Evolutionary conservation across 371 early-diverging fungal genomes (phyloP).

Genomic region (Mortierella sp.): DNA sequence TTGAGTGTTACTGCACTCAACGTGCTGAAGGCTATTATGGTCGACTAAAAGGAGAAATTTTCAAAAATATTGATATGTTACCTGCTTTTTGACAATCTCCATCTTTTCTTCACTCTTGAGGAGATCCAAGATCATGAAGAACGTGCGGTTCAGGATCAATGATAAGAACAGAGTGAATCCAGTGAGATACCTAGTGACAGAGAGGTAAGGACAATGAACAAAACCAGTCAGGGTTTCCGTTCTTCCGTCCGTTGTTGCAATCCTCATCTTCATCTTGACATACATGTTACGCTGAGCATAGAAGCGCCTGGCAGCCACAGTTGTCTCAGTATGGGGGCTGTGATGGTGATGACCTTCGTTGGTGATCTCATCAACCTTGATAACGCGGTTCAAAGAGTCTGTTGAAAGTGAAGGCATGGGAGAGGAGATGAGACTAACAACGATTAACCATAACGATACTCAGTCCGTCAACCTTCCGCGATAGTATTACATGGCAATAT

Average conservation of each 20-base stretch:
- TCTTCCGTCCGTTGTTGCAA: too few relatives aligned
- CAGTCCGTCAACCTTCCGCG: too few relatives aligned
- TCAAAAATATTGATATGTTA: conserved; percentile 11
- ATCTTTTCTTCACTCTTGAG: conserved; percentile 76
- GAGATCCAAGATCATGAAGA: conserved; percentile 76
- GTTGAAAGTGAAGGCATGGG: conserved; percentile 6
- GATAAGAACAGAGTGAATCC: conserved; percentile 91
- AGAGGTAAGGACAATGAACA: not conserved
- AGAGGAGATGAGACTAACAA: too few relatives aligned
- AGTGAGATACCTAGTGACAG: conserved; percentile 70
- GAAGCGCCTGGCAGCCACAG: conserved; percentile 78
- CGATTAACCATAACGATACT: too few relatives aligned
- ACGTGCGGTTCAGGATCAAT: conserved; percentile 83
- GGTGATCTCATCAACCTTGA: conserved; percentile 63
- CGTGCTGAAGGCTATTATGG: too few relatives aligned
- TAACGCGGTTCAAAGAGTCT: conserved; percentile 80
- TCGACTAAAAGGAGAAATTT: too few relatives aligned
- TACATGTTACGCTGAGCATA: conserved; percentile 93
- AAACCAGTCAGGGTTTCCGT: too few relatives aligned
- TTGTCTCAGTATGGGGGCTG: conserved; percentile 64
- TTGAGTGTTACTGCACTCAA: too few relatives aligned
- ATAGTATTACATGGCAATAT: too few relatives aligned
- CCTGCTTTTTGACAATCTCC: conserved; percentile 66
- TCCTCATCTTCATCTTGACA: too few relatives aligned
- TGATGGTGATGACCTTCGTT: conserved; percentile 54